Percentiles rank a stretch among this genome's conserved stretches.
Evolutionary conservation across 495 filamentous ascomycete genomes (phyloP).

Genomic region (Aspergillus heteromorphus): DNA sequence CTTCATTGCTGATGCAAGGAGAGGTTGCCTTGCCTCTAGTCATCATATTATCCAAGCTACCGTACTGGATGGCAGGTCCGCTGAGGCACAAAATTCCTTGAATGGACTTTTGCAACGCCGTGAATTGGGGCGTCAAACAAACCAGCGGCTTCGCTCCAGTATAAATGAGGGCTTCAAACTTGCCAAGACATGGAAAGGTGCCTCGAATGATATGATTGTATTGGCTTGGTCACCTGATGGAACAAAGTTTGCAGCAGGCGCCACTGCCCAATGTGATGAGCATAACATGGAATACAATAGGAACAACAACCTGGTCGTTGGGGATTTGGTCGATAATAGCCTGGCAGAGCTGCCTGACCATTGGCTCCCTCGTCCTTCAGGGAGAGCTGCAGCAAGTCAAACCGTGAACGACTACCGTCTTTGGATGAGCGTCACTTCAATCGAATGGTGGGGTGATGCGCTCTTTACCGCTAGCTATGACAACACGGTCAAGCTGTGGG

Average conservation of each 20-base stretch:
- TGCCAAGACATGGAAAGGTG: constrained; percentile 45
- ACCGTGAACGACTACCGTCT: constrained; percentile 62
- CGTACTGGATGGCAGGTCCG: neutral
- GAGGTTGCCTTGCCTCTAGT: constrained; percentile 9
- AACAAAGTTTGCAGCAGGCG: constrained; percentile 52
- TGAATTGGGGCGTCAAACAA: constrained; percentile 16
- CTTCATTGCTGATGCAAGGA: constrained; percentile 17
- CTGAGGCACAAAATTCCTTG: neutral
- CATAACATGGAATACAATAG: constrained; percentile 83
- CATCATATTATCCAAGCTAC: constrained; percentile 8
- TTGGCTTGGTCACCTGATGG: constrained; percentile 48
- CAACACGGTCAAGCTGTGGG: constrained; percentile 72
- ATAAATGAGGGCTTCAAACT: constrained; percentile 24
- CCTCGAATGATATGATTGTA: constrained; percentile 45
- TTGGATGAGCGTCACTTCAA: constrained; percentile 71
- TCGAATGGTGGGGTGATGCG: constrained; percentile 60
- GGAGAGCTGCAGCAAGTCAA: constrained; percentile 44
- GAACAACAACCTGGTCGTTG: constrained; percentile 68
- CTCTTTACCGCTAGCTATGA: constrained; percentile 83
- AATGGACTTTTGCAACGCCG: constrained; percentile 21
- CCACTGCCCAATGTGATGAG: constrained; percentile 66
- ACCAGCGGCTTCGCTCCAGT: constrained; percentile 14
- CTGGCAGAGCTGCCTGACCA: constrained; percentile 69
- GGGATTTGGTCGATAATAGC: constrained; percentile 49
- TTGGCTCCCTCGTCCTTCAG: constrained; percentile 50